phyloP scores from a whole-genome alignment of 1,284 basidiomycete species.

The Wolfiporia cocos region DNA sequence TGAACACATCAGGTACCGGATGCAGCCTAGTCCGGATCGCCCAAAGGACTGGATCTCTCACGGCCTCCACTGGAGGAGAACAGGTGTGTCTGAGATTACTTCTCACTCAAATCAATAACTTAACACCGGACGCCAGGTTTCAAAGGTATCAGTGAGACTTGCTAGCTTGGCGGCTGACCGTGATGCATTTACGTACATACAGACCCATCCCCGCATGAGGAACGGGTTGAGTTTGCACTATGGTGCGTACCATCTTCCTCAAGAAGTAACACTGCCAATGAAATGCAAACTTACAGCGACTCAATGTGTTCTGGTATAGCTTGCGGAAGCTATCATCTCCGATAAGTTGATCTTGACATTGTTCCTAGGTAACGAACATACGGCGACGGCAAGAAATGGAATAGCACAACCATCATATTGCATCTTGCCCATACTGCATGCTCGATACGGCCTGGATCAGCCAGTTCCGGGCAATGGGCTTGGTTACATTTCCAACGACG shows the following conservation, averaged over 20 bases:
- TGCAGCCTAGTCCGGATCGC: slow-evolving; percentile 39
- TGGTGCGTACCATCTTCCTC: slow-evolving; percentile 46
- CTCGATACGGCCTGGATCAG: slow-evolving; percentile 26
- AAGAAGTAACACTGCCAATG: background rate
- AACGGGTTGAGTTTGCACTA: slow-evolving; percentile 45
- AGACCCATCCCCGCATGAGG: slow-evolving; percentile 56
- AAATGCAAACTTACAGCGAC: slow-evolving; percentile 36
- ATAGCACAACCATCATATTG: slow-evolving; percentile 51
- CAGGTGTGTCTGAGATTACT: too few species aligned
- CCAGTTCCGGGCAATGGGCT: slow-evolving; percentile 19
- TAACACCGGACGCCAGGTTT: slow-evolving; percentile 28
- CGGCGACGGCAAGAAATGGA: slow-evolving; percentile 27
- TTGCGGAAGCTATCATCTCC: background rate
- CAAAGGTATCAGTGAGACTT: slow-evolving; percentile 19
- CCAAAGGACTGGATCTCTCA: slow-evolving; percentile 53
- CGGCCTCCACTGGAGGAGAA: slow-evolving; percentile 46
- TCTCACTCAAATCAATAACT: too few species aligned
- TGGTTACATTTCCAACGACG: slow-evolving; percentile 52
- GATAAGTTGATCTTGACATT: background rate
- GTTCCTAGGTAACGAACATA: slow-evolving; percentile 43
- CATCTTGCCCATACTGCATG: slow-evolving; percentile 48
- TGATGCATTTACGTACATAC: too few species aligned
- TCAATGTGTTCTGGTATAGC: slow-evolving; percentile 43
- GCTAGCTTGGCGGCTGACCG: background rate
- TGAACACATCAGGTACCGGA: slow-evolving; percentile 37